Percentiles rank a stretch among this genome's conserved stretches.
phyloP scores from a whole-genome alignment of 768 basidiomycete species.

The Lactarius tabidus region DNA sequence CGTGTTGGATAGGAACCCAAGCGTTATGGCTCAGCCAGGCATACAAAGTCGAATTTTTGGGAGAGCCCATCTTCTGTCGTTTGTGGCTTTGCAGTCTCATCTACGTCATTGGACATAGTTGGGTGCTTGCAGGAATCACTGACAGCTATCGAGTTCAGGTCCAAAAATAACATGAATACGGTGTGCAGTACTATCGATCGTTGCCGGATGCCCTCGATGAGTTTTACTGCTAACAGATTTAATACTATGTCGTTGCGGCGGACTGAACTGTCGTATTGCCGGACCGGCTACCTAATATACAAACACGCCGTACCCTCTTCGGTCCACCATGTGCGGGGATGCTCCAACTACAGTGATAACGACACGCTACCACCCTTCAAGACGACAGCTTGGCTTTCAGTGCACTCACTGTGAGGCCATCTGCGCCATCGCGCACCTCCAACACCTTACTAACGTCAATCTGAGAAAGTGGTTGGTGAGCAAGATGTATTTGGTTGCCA shows the following conservation, averaged over 20 bases:
- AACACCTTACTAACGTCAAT: conserved; percentile 76
- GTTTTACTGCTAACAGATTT: neutral
- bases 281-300: conserved; percentile 8
- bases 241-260: neutral
- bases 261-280: neutral
- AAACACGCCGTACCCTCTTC: neutral
- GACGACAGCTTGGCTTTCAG: conserved; percentile 58
- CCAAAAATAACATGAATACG: neutral
- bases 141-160: conserved; percentile 35
- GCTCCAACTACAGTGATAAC: neutral
- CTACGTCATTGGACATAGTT: conserved; percentile 73
- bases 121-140: conserved; percentile 71
- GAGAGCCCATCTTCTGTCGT: conserved; percentile 61
- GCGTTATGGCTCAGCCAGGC: conserved; percentile 89
- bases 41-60: conserved; percentile 86
- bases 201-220: neutral
- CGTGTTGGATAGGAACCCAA: conserved; percentile 74
- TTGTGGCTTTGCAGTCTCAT: conserved; percentile 78
- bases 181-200: neutral
- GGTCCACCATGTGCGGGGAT: neutral
- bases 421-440: conserved; percentile 77
- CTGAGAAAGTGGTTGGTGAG: conserved; percentile 36
- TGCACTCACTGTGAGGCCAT: conserved; percentile 67
- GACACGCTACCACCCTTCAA: conserved; percentile 2
- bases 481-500: neutral